Evolutionary conservation across 2,329 filamentous ascomycete genomes (phyloP).

Genomic region (Chalaropsis thielavioides): DNA sequence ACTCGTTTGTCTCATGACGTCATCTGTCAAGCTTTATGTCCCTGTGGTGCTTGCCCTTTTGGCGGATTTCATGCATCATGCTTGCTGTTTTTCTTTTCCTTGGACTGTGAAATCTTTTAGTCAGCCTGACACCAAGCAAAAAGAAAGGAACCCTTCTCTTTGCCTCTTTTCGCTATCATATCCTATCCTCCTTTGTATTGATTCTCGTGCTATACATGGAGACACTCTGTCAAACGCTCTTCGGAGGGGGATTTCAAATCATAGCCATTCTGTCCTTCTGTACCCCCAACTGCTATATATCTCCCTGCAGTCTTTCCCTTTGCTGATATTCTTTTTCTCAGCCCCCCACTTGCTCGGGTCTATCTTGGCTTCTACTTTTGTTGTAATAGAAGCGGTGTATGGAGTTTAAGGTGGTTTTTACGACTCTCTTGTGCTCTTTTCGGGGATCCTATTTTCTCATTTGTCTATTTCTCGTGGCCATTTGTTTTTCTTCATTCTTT

Average conservation of each 20-base stretch:
- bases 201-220: no score
- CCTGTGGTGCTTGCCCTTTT: background rate
- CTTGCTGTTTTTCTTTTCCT: background rate
- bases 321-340: background rate
- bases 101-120: background rate
- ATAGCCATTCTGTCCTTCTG: background rate
- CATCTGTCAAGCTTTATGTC: background rate
- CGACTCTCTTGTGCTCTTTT: conserved; percentile 9
- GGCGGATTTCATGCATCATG: background rate
- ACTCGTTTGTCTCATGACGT: background rate
- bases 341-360: background rate
- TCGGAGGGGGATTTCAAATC: background rate
- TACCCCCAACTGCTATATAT: no score
- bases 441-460: background rate
- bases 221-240: no score
- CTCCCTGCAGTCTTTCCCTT: background rate
- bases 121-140: background rate
- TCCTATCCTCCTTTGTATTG: background rate
- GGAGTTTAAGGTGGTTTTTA: conserved; percentile 11
- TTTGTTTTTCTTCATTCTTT: background rate
- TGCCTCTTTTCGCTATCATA: background rate
- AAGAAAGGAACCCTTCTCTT: background rate
- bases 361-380: background rate
- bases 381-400: background rate
- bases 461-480: background rate